Base-by-base conservation (phyloP, 306 rosid genomes). In the Alnus rubra region DNA sequence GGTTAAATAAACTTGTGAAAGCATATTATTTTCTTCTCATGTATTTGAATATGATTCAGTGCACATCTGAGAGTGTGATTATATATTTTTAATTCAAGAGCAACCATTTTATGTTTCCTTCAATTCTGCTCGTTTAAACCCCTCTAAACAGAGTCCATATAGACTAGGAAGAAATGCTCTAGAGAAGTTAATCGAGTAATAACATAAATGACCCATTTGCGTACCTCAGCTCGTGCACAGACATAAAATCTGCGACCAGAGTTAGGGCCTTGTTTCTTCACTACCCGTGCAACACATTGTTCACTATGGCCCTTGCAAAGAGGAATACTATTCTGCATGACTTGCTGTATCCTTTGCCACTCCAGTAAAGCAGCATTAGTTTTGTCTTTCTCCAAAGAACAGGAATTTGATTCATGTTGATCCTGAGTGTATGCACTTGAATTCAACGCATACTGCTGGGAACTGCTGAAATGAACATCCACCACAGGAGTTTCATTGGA, bases 301-400 rank as follows among this genome's bases (percentile, higher is more conserved):
- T 95, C 96, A 55, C 74, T 90, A 81, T 93, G 98, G 75, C 91
- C 96, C 88, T 86, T 93, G 89, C 99, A 93, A 83, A 90, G 82
- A 52, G 99, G 98, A 80, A 93, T 95, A 74, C 98, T 90, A 82
- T 80, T 89, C 88, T 95, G 96, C 99, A 95, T 93, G 81, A 90
- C 77, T 76, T 90, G 86, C 73, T 90, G 96, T 85, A 95, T 90
- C 88, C 99, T 84, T 85, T 86, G 94, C 98, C 99, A 93, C 87
- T 95, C 97, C 72, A 85, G 16, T 74, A 92, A 69, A 55, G 94
- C 98, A 75, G 74, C 74, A 79, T 76, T 88, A 73, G 86, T 84
- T 71, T 85, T 91, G 71, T 88, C 94, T 72, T 88, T 86, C 83
- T 79, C 86, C 35, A 72, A 72, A 76, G 89, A 50, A 74, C 74